Percentiles rank a stretch among this genome's conserved stretches.
Conservation (phyloP, 352 stramenopile genomes). For the Globisporangium uncinulatum region DNA sequence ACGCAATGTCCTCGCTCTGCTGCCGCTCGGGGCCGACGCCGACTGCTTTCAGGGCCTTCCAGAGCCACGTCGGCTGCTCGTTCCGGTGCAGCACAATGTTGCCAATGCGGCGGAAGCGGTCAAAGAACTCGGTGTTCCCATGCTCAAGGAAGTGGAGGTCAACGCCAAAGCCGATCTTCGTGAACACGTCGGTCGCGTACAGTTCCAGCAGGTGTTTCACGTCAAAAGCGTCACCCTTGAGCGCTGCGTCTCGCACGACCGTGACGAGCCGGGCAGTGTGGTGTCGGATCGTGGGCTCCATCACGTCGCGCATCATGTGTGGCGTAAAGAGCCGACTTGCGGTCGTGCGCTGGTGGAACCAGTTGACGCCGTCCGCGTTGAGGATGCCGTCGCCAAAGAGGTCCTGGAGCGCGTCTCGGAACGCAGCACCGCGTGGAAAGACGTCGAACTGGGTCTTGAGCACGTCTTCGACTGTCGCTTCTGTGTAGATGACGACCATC, state of each 20-base stretch:
- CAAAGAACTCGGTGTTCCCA: constrained; percentile 32
- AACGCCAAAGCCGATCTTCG: constrained; percentile 45
- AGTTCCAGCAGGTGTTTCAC: constrained; percentile 41
- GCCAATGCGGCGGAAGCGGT: constrained; percentile 34
- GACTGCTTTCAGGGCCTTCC: constrained; percentile 25
- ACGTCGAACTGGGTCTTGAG: constrained; percentile 51
- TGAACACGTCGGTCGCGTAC: constrained; percentile 61
- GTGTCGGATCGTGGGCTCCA: constrained; percentile 13
- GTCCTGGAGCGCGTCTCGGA: constrained; percentile 29
- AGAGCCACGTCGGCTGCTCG: constrained; percentile 27
- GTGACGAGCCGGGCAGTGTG: background rate
- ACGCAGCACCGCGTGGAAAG: constrained; percentile 49
- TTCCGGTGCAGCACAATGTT: constrained; percentile 26
- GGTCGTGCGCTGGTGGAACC: constrained; percentile 37
- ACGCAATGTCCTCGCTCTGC: constrained; percentile 20
- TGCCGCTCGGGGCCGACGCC: constrained; percentile 27
- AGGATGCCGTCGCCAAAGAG: constrained; percentile 59
- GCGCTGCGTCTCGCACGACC: background rate
- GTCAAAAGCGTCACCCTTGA: constrained; percentile 16
- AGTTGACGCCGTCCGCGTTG: constrained; percentile 24
- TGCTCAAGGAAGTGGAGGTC: constrained; percentile 26
- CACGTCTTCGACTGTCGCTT: constrained; percentile 38
- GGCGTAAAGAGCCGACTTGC: constrained; percentile 23
- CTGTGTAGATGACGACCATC: constrained; percentile 32
- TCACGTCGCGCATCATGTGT: constrained; percentile 24